Conservation (phyloP, 176 grass and related monocot genomes). For the Carex kokanica region DNA sequence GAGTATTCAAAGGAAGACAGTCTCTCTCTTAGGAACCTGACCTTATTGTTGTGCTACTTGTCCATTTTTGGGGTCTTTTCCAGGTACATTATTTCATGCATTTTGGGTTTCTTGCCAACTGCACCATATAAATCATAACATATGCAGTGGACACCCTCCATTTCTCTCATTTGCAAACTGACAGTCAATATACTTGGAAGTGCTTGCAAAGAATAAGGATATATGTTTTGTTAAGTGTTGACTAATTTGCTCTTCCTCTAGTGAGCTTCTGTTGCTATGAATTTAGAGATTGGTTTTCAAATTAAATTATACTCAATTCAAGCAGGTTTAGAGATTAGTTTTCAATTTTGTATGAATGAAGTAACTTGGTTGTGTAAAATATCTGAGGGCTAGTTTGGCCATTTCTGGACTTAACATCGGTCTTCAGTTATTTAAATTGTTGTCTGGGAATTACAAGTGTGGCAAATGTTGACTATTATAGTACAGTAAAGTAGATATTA, state of each 20-base stretch:
- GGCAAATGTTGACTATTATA: not conserved
- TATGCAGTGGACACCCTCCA: not conserved
- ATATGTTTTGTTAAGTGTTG: not conserved
- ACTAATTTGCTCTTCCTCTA: not conserved
- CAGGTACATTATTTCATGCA: constrained; percentile 44
- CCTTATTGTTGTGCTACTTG: constrained; percentile 67
- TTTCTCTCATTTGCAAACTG: not conserved
- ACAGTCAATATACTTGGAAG: not conserved
- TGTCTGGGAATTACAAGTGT: not conserved
- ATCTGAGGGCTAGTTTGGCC: not conserved
- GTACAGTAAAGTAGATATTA: not conserved
- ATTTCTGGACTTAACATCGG: not conserved
- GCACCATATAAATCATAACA: not conserved
- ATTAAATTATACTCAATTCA: not conserved
- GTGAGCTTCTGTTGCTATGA: too few relatives aligned
- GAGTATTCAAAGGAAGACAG: constrained; percentile 79
- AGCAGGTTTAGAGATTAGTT: not conserved
- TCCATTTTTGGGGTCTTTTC: constrained; percentile 78
- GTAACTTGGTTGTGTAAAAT: not conserved
- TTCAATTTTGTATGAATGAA: not conserved
- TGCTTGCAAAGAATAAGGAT: not conserved
- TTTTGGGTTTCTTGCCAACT: not conserved
- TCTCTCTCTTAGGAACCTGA: constrained; percentile 72
- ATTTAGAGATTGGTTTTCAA: too few relatives aligned
- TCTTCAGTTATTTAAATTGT: too few relatives aligned